phyloP scores from a whole-genome alignment of 108 stramenopile genomes.

The Mayamaea pseudoterrestris region DNA sequence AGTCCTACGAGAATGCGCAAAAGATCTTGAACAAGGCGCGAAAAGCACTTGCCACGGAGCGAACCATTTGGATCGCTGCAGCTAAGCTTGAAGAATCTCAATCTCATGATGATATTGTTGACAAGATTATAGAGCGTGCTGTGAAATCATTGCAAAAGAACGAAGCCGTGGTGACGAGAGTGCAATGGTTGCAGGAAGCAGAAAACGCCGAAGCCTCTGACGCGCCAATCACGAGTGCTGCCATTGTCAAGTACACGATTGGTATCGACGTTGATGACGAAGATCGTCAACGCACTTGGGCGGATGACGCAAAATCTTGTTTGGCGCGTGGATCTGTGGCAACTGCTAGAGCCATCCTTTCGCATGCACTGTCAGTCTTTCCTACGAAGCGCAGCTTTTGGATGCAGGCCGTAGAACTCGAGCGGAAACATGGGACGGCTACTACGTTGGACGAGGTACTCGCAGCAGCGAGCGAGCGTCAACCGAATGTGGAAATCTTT shows the following conservation, averaged over 20 bases:
- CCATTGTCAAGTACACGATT: constrained; percentile 79
- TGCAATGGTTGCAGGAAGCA: constrained; percentile 85
- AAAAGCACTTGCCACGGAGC: constrained; percentile 83
- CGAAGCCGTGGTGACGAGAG: constrained; percentile 77
- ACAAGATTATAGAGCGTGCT: constrained; percentile 70
- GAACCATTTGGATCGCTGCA: constrained; percentile 92
- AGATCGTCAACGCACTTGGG: constrained; percentile 89
- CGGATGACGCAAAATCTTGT: constrained; percentile 90
- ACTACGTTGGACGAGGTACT: constrained; percentile 65
- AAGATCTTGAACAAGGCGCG: constrained; percentile 92
- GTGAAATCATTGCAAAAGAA: constrained; percentile 50
- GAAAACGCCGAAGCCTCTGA: constrained; percentile 73
- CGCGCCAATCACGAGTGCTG: constrained; percentile 76
- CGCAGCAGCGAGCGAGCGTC: constrained; percentile 67
- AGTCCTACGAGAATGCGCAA: constrained; percentile 94
- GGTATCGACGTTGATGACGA: constrained; percentile 86
- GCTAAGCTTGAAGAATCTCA: constrained; percentile 97
- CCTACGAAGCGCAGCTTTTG: constrained; percentile 75
- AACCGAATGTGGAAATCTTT: constrained; percentile 86
- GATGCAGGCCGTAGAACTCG: constrained; percentile 88
- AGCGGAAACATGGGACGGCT: constrained; percentile 64
- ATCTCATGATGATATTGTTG: constrained; percentile 59
- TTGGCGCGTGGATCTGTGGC: constrained; percentile 50
- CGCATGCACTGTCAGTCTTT: constrained; percentile 67
- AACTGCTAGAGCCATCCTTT: constrained; percentile 82